Evolutionary conservation across 441 rosid species (phyloP), one percentile per base, ranked within the genome.

Genomic region (Bocquillonia castaneifolia): DNA sequence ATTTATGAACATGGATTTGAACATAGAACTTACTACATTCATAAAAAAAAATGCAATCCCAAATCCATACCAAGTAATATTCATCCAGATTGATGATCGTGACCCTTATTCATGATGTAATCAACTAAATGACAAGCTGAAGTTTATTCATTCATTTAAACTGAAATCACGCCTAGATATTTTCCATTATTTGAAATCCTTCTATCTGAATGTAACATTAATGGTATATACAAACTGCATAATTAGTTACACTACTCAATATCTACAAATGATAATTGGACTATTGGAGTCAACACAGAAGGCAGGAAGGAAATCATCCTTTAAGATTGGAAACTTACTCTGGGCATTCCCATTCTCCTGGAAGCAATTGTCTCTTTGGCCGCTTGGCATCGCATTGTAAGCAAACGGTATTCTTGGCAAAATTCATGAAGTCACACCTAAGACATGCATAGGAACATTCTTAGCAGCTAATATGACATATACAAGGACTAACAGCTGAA

Each of bases 261-360:
- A 31, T 13, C 54, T 26, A n/a, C 6, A 51, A 37, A 18, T 15
- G 48, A 64, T 17, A 56, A 51, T 40, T 6, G 7, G 25, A 54
- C 18, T 13, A 31, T 45, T 12, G 28, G n/a, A 15, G 36, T 20
- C 51, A 44, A 58, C 5, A 20, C 5, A 51, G 29, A 15, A n/a
- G 34, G 44, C 52, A 29, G 50, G 44, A 9, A 56, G 26, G 37
- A 31, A 69, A 64, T 28, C 1, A 31, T 60, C 56, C 26, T 54
- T 54, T 58, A 54, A 55, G 20, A 61, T 34, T 22, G 63, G 20
- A 59, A 80, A 78, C 99, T 81, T 87, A 93, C 99, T 84, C 86
- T 0, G 95, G 96, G 80, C 99, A 93, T 82, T 91, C 99, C 99
- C 99, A 93, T 82, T 93, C 99, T 72, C 99, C 99, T 14, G 97